phyloP scores from a whole-genome alignment of 306 rosid species.

The Quercus cerris region DNA sequence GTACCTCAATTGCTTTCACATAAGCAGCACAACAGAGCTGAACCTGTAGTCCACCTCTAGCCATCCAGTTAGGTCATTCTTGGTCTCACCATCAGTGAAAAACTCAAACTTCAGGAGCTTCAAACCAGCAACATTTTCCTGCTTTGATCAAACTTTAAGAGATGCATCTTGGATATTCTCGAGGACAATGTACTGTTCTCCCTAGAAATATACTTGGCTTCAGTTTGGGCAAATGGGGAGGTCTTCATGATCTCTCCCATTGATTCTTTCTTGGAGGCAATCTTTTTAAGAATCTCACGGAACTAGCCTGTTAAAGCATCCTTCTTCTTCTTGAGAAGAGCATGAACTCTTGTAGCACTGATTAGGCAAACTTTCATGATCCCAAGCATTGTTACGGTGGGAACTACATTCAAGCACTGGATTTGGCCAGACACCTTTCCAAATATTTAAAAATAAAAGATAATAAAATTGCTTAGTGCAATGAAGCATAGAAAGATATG shows the following conservation, averaged over 20 bases:
- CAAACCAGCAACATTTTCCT: conserved; percentile 88
- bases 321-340: conserved; percentile 94
- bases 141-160: conserved; percentile 73
- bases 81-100: conserved; percentile 58
- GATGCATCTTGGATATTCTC: conserved; percentile 80
- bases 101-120: conserved; percentile 87
- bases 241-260: conserved; percentile 91
- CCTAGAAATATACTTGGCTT: conserved; percentile 90
- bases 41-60: conserved; percentile 91
- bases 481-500: neutral
- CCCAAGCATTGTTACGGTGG: conserved; percentile 89
- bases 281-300: conserved; percentile 73
- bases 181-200: conserved; percentile 75
- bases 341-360: conserved; percentile 91
- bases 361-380: conserved; percentile 73
- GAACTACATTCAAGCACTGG: conserved; percentile 90
- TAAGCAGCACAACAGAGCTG: conserved; percentile 81
- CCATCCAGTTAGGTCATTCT: conserved; percentile 94
- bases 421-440: conserved; percentile 75
- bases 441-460: conserved; percentile 29
- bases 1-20: conserved; percentile 83
- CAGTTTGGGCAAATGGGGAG: conserved; percentile 78
- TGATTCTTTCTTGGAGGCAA: conserved; percentile 83
- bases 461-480: neutral
- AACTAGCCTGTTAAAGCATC: conserved; percentile 90